These are phyloP conservation scores for Andalucia godoyi DNA, from an alignment of 78 protist genomes.

Conservation along the genomic window DNA sequence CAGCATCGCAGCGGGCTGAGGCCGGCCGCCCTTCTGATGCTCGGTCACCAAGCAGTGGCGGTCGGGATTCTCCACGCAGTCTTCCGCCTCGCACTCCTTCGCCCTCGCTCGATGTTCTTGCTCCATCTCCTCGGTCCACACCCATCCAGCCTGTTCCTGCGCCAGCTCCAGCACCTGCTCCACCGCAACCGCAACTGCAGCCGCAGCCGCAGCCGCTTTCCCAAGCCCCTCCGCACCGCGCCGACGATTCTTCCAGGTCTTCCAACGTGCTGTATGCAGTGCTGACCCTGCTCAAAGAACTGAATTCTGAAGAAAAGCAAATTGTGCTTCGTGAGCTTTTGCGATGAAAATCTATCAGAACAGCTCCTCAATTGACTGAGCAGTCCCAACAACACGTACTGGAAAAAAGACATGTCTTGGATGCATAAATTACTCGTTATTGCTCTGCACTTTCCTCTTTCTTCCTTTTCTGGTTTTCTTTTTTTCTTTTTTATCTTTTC, in stretches of 20 bases:
- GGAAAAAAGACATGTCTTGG: too few relatives aligned
- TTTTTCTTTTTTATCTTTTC: too few relatives aligned
- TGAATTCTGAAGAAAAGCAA: not conserved
- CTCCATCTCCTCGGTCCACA: not conserved
- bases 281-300: conserved; percentile 25
- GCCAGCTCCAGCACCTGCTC: not conserved
- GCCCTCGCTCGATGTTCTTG: not conserved
- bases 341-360: too few relatives aligned
- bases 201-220: not conserved
- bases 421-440: too few relatives aligned
- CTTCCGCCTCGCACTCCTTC: not conserved
- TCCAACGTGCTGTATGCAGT: conserved; percentile 24
- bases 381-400: too few relatives aligned
- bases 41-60: too few relatives aligned
- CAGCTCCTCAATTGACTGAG: too few relatives aligned
- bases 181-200: not conserved
- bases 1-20: conserved; percentile 15
- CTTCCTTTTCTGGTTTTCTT: too few relatives aligned
- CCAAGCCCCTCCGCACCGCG: too few relatives aligned
- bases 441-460: too few relatives aligned
- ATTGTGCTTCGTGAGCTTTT: not conserved
- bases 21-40: too few relatives aligned
- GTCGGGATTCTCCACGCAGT: not conserved
- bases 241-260: too few relatives aligned
- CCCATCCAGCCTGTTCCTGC: not conserved